A percentile compares a stretch with the other conserved stretches of the same genome.
Conservation (phyloP, 1,139 yeast genomes). For the Taphrina confusa region DNA sequence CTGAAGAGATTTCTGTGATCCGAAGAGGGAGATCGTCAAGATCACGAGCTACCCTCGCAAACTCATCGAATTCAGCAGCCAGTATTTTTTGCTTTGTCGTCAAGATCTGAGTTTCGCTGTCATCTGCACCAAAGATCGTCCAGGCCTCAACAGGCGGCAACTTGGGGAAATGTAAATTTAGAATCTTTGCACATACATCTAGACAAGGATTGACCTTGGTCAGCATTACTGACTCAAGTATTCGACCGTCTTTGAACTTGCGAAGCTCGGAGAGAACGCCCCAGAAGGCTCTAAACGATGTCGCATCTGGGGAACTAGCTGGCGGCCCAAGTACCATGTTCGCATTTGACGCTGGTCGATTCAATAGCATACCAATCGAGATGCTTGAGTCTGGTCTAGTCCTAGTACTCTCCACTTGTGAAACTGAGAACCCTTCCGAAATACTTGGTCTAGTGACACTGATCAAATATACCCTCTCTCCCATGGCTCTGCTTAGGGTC, state of each 20-base stretch:
- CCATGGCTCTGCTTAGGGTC: constrained; percentile 65
- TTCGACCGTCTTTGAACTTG: constrained; percentile 81
- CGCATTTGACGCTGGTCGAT: constrained; percentile 65
- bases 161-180: constrained; percentile 66
- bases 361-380: constrained; percentile 66
- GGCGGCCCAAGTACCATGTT: constrained; percentile 59
- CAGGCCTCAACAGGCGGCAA: constrained; percentile 60
- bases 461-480: constrained; percentile 59
- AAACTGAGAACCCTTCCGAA: constrained; percentile 34
- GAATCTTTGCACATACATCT: constrained; percentile 48
- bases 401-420: constrained; percentile 45
- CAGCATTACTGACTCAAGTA: constrained; percentile 91
- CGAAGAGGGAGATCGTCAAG: constrained; percentile 67
- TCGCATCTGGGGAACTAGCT: constrained; percentile 57
- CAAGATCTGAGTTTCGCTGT: constrained; percentile 22
- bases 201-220: constrained; percentile 9
- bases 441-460: constrained; percentile 53
- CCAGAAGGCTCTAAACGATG: constrained; percentile 81
- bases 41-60: constrained; percentile 63
- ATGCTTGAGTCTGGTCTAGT: no score
- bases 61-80: constrained; percentile 52
- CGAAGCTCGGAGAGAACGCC: constrained; percentile 81
- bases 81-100: neutral
- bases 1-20: constrained; percentile 60
- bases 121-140: constrained; percentile 55